phyloP scores from a whole-genome alignment of 495 filamentous ascomycete species.

The Daldinia bambusicola region DNA sequence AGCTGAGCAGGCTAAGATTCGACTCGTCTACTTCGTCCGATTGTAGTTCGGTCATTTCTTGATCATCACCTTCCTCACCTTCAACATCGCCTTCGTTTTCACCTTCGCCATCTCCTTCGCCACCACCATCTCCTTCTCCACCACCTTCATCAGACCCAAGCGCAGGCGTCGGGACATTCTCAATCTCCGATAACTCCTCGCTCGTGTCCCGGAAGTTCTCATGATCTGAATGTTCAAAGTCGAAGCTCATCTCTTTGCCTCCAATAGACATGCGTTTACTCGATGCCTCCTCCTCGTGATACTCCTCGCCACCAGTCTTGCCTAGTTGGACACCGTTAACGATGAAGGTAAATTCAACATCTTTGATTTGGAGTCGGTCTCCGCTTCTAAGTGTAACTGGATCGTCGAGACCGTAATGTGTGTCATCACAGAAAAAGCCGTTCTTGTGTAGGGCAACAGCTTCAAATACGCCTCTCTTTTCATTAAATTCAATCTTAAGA shows the following conservation, averaged over 20 bases:
- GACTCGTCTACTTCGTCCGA: slow-evolving; percentile 49
- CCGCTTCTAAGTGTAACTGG: slow-evolving; percentile 75
- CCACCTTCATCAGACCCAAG: slow-evolving; percentile 37
- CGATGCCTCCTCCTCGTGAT: slow-evolving; percentile 54
- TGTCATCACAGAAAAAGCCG: slow-evolving; percentile 83
- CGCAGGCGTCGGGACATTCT: slow-evolving; percentile 40
- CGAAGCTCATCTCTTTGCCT: slow-evolving; percentile 71
- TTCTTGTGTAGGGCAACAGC: slow-evolving; percentile 85
- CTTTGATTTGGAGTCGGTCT: slow-evolving; percentile 80
- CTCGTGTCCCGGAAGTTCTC: slow-evolving; percentile 64
- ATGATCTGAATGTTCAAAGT: slow-evolving; percentile 69
- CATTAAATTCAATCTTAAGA: slow-evolving; percentile 84
- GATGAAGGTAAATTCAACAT: slow-evolving; percentile 76
- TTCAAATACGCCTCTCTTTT: slow-evolving; percentile 76
- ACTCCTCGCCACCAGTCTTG: slow-evolving; percentile 71
- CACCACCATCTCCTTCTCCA: slow-evolving; percentile 20
- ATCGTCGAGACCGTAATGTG: slow-evolving; percentile 69
- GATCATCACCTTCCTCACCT: slow-evolving; percentile 46
- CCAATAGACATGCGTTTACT: slow-evolving; percentile 60
- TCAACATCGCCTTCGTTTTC: slow-evolving; percentile 49
- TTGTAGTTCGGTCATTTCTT: slow-evolving; percentile 51
- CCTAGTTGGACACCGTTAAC: slow-evolving; percentile 77
- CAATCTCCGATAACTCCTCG: slow-evolving; percentile 55
- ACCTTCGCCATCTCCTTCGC: slow-evolving; percentile 13
- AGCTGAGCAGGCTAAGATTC: slow-evolving; percentile 54